Evolutionary conservation across 2,329 filamentous ascomycete species (phyloP).

Genomic region (Xylaria sp.): DNA sequence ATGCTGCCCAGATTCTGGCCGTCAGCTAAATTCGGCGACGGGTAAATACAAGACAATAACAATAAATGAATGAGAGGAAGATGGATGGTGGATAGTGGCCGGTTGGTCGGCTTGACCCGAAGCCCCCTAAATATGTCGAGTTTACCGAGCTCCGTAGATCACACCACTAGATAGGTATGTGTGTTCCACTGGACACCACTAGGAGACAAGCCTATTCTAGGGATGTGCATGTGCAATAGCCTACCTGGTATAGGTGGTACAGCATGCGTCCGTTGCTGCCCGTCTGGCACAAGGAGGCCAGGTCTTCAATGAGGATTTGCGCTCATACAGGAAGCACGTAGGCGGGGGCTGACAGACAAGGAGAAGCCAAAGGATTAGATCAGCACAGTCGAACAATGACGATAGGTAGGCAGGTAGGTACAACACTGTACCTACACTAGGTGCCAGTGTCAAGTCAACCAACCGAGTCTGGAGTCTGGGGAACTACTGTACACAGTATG

Average conservation of each 20-base stretch:
- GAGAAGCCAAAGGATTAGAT: slow-evolving; percentile 29
- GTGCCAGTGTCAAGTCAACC: background rate
- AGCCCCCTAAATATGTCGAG: slow-evolving; percentile 22
- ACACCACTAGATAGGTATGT: slow-evolving; percentile 23
- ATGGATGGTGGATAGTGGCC: slow-evolving; percentile 7
- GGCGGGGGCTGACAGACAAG: slow-evolving; percentile 26
- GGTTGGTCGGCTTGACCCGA: slow-evolving; percentile 29
- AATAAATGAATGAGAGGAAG: background rate
- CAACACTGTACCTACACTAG: background rate
- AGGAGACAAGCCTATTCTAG: slow-evolving; percentile 1
- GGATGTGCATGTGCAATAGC: background rate
- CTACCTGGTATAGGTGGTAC: background rate
- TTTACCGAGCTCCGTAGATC: slow-evolving; percentile 27
- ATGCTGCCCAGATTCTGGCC: slow-evolving; percentile 1
- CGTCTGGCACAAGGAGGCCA: slow-evolving; percentile 9
- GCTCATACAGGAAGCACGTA: slow-evolving; percentile 3
- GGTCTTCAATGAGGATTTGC: slow-evolving; percentile 27
- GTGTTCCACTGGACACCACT: background rate
- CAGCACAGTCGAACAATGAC: slow-evolving; percentile 22
- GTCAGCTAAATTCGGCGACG: slow-evolving; percentile 15
- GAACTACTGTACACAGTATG: background rate
- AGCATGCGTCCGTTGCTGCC: background rate
- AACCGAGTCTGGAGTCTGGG: slow-evolving; percentile 4
- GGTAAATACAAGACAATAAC: slow-evolving; percentile 26
- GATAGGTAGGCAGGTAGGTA: background rate